Base-by-base conservation (phyloP, 140 eudicot genomes). In the Ambrosia hybrid region DNA sequence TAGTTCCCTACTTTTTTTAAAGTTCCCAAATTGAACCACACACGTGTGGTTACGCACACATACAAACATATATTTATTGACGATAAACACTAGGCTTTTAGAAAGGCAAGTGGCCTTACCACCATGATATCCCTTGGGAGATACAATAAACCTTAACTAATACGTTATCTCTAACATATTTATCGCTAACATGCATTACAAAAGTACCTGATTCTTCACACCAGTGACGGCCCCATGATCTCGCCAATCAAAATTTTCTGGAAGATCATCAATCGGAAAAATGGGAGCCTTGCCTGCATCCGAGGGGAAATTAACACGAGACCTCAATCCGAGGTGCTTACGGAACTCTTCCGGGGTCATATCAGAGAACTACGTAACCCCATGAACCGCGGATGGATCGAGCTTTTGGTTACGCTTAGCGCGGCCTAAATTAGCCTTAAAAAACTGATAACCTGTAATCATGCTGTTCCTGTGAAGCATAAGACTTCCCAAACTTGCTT, bases 261-360 rank as follows among this genome's bases (percentile, higher is more conserved):
- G 97, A 26, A 91, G 85, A 72, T 86, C 77, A 41, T 86, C 72
- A 3, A 96, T 91, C 5, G 96, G 97, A 69, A 91, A 82, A 55
- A 89, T 83, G 73, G 94, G 94, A 55, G 96, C 94, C 71, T 86
- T 78, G 10, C 82, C 52, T n/a, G 96, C 97, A 64, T 91, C 91
- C 53, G 81, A 14, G 3, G 97, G 97, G 17, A 86, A 65, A 66
- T 71, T 83, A 13, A 91, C 75, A 34, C 83, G 65, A 16, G 87
- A 68, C 51, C 82, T 90, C 51, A 91, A 11, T 2, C 97, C 97
- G 16, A 91, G 82, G 66, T 80, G 81, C 15, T 65, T 64, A 49
- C 77, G 51, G 73, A 91, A 91, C 80, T 91, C 97, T 0, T 67
- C 39, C 45, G 83, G 82, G 34, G 89, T 86, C 83, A 91, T 70